A percentile compares a stretch with the other conserved stretches of the same genome.
phyloP scores from a whole-genome alignment of 2,329 filamentous ascomycete genomes.

The Diaporthe sp. region DNA sequence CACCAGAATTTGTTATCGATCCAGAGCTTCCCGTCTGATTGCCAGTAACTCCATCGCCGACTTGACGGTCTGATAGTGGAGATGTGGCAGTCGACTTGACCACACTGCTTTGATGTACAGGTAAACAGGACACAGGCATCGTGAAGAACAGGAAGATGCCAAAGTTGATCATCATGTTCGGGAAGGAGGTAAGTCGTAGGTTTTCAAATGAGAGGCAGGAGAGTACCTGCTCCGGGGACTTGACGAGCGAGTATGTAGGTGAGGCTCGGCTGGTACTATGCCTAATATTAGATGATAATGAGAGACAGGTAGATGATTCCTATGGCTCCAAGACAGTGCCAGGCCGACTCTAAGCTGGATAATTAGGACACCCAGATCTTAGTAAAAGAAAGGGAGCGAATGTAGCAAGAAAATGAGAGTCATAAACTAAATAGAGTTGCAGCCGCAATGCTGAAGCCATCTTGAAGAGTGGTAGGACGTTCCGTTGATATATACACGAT shows the following conservation, averaged over 20 bases:
- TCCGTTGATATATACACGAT: neutral
- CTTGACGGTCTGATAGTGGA: neutral
- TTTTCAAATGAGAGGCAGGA: no score
- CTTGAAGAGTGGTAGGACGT: no score
- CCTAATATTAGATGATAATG: neutral
- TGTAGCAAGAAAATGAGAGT: neutral
- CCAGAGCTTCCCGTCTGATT: conserved; percentile 16
- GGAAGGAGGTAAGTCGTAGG: neutral
- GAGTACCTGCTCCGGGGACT: no score
- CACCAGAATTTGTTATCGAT: conserved; percentile 4
- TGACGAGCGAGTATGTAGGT: neutral
- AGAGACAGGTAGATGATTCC: neutral
- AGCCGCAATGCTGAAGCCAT: neutral
- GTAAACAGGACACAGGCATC: neutral
- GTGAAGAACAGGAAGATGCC: neutral
- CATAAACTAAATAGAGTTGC: no score
- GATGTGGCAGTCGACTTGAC: neutral
- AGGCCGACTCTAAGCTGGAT: neutral
- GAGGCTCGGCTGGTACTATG: neutral
- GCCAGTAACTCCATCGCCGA: conserved; percentile 6
- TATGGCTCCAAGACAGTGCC: neutral
- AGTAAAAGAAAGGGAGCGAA: neutral
- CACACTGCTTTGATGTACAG: neutral
- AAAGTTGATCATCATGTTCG: neutral
- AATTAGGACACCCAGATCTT: no score